phyloP scores from a whole-genome alignment of 305 asterid species.

The Solanum hybrid region DNA sequence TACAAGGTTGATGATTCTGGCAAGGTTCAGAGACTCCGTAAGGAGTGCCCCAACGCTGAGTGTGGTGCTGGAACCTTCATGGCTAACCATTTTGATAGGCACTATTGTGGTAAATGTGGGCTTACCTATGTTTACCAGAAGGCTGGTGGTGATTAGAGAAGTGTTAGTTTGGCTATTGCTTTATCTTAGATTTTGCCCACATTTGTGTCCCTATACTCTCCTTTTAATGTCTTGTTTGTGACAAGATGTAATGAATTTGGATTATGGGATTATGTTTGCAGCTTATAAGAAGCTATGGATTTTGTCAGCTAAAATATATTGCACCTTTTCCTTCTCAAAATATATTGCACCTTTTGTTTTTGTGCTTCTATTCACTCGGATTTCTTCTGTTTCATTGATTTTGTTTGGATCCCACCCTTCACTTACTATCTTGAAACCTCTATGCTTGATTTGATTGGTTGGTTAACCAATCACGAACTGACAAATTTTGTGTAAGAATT shows the following conservation, averaged over 20 bases:
- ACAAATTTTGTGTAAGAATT: too few species aligned
- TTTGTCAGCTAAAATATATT: not conserved
- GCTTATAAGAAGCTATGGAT: not conserved
- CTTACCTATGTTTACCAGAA: conserved; percentile 34
- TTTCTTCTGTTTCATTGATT: not conserved
- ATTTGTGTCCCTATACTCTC: not conserved
- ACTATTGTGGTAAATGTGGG: conserved; percentile 26
- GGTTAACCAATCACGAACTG: too few species aligned
- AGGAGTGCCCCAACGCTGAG: not conserved
- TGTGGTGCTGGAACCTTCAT: conserved; percentile 27
- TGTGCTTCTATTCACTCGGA: not conserved
- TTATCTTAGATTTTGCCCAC: not conserved
- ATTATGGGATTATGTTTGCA: not conserved
- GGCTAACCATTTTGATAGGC: conserved; percentile 33
- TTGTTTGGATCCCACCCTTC: not conserved
- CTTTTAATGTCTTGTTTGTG: not conserved
- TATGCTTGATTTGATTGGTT: not conserved
- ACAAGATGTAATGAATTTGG: not conserved
- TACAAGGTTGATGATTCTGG: conserved; percentile 1
- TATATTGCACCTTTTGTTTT: not conserved
- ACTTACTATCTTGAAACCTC: too few species aligned
- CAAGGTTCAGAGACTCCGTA: not conserved
- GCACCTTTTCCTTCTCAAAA: too few species aligned
- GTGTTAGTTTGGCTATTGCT: not conserved
- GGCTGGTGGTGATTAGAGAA: conserved; percentile 18